Evolutionary conservation across 2,329 filamentous ascomycete species (phyloP), one percentile per base, ranked within the genome.

Genomic region (Paracamarosporium sp.): DNA sequence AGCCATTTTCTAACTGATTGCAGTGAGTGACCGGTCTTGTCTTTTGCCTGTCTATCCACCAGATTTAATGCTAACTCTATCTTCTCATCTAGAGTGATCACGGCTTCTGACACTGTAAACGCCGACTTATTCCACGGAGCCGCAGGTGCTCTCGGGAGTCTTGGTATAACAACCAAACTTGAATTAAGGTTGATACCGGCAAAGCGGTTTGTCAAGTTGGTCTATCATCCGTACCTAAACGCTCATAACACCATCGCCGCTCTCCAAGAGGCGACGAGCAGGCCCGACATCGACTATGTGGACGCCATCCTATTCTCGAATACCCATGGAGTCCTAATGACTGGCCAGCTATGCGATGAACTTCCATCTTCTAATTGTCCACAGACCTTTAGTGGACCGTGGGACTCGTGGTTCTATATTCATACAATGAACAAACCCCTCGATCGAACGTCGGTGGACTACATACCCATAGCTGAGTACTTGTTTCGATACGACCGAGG

Each of bases 371-470:
- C 11, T 27, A 27, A 30, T 31, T 8, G 4, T 35, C 28, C 30
- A 28, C 20, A 44, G 11, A 53, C 30, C 12, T 59, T 64, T 47
- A 60, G 52, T 31, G 24, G 55, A n/a, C 31, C 57, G 9, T 31
- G 46, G 4, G 89, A 92, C 61, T 84, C 86, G 0, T 92, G 89
- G 89, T 91, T 90, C 71, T 91, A 90, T 57, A 75, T 90, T 0
- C 88, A 89, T 61, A 87, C 83, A 13, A 55, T 52, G 30, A 33
- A 24, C 9, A 56, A 53, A 35, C 47, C 48, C 4, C 24, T 47
- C n/a, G 8, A 13, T 5, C 11, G 25, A 30, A n/a, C 33, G 1
- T 52, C 54, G 1, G 30, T 27, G 13, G 43, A 54, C 50, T 53
- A 50, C 50, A 76, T 82, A 1, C 81, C 81, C 1, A 63, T 82